Conservation (phyloP, 2,329 filamentous ascomycete species). For the Talaromyces sp. region DNA sequence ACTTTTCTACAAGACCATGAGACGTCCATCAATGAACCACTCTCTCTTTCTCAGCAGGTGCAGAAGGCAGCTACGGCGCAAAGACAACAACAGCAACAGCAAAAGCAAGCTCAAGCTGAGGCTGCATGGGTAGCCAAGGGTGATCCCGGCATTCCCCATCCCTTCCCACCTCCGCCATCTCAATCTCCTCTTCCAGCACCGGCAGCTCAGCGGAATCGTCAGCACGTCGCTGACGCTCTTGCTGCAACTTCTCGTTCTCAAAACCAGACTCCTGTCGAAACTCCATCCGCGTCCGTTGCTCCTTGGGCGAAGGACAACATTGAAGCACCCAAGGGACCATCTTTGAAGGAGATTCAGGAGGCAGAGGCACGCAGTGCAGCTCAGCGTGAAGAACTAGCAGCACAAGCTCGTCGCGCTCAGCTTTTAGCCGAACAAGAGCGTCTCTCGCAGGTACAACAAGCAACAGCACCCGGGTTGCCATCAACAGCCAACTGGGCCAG, state of each 20-base stretch:
- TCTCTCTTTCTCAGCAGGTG: slow-evolving; percentile 79
- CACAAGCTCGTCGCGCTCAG: slow-evolving; percentile 68
- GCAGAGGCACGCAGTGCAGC: slow-evolving; percentile 90
- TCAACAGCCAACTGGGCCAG: slow-evolving; percentile 88
- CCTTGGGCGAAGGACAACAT: slow-evolving; percentile 88
- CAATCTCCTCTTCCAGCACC: slow-evolving; percentile 82
- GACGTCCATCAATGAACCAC: slow-evolving; percentile 39
- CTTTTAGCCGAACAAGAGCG: slow-evolving; percentile 73
- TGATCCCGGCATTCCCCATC: slow-evolving; percentile 63
- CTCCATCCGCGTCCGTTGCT: slow-evolving; percentile 71
- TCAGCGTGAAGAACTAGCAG: slow-evolving; percentile 77
- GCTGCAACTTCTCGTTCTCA: slow-evolving; percentile 66
- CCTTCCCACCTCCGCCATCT: slow-evolving; percentile 68
- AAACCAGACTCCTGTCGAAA: slow-evolving; percentile 69
- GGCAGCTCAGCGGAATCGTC: slow-evolving; percentile 77
- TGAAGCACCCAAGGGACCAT: slow-evolving; percentile 76
- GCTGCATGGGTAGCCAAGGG: slow-evolving; percentile 59
- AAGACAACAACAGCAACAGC: slow-evolving; percentile 34
- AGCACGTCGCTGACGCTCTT: slow-evolving; percentile 75
- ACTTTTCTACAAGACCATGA: slow-evolving; percentile 30
- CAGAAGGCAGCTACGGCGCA: slow-evolving; percentile 63
- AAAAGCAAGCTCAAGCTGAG: slow-evolving; percentile 43
- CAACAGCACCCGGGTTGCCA: slow-evolving; percentile 68
- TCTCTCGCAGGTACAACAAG: slow-evolving; percentile 60
- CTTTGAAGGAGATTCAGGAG: slow-evolving; percentile 94